Evolutionary conservation across 257 asterid species (phyloP).

Genomic region (Ilex aquifolium): DNA sequence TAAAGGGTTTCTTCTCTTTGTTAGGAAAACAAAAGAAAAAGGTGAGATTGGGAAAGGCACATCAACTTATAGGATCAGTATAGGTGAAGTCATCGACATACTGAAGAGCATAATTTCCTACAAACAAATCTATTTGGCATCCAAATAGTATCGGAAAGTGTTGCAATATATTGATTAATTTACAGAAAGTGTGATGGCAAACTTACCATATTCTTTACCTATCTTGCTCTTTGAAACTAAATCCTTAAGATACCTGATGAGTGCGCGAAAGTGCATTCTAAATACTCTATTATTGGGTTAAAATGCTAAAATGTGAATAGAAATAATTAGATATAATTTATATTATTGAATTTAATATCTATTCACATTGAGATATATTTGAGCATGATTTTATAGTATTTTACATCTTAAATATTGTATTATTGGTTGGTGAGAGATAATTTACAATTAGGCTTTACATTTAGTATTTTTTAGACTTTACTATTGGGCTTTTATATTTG

Average conservation of each 20-base stretch:
- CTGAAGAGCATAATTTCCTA: slow-evolving; percentile 72
- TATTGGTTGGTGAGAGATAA: too few species aligned
- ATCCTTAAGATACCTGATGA: slow-evolving; percentile 67
- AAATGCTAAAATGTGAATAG: too few species aligned
- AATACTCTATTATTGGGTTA: too few species aligned
- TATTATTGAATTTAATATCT: too few species aligned
- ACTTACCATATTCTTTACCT: slow-evolving; percentile 58
- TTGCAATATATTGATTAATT: not conserved
- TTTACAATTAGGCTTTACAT: too few species aligned
- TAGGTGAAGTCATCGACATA: slow-evolving; percentile 93
- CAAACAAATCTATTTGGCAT: slow-evolving; percentile 5
- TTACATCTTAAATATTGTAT: too few species aligned
- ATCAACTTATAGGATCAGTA: slow-evolving; percentile 79
- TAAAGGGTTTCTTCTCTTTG: not conserved
- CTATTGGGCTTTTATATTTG: too few species aligned
- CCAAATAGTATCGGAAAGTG: slow-evolving; percentile 9
- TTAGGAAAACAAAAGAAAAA: not conserved
- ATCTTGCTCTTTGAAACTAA: slow-evolving; percentile 60
- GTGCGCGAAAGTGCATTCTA: too few species aligned
- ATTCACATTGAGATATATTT: too few species aligned
- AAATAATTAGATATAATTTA: too few species aligned
- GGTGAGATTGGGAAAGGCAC: slow-evolving; percentile 1
- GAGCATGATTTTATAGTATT: too few species aligned
- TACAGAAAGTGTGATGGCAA: not conserved
- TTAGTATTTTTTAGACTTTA: too few species aligned